Evolutionary conservation across 345 rosid species (phyloP), one percentile per base, ranked within the genome.

Genomic region (Isatis tinctoria): DNA sequence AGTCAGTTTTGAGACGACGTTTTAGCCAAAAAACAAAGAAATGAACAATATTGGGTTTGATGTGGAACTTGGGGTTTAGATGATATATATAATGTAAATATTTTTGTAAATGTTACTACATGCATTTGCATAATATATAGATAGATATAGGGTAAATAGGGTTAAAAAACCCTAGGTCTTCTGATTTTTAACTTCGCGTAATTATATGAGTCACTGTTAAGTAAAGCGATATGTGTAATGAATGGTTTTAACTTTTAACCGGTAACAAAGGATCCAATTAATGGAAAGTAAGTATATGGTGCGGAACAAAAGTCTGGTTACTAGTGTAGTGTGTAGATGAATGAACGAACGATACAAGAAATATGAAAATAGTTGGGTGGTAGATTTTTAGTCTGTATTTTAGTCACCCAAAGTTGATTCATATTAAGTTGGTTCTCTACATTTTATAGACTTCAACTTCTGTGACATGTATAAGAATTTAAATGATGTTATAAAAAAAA

Each of bases 1-100:
- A 60, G 52, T 68, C 17, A 7, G 14, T 39, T 65, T 48, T 37
- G 74, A 67, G 36, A 39, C 32, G 17, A 36, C 33, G 41, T 58
- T 58, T 66, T 66, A 58, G 56, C 68, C 69, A 60, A 69, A 27
- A 60, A 69, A 27, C 24, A 40, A 68, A 41, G 59, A 27, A 43
- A 62, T 12, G 41, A 26, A 32, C 5, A 37, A n/a, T 8, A 28
- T 49, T 67, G 69, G 57, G 41, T 40, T 40, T 75, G 60, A 49
- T 49, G 0, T 59, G 28, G 63, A 74, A 30, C 45, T 60, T 67
- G 74, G 40, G 47, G 57, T 30, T 30, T 28, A 40, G 64, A 22
- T 56, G 53, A 22, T 37, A 49, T 61, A 27, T 52, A 11, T 61
- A 24, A 49, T 60, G 48, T 22, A 22, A 22, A 22, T 22, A 22